Base-by-base conservation (phyloP, 2,329 filamentous ascomycete species). In the Fusarium praegraminearum region DNA sequence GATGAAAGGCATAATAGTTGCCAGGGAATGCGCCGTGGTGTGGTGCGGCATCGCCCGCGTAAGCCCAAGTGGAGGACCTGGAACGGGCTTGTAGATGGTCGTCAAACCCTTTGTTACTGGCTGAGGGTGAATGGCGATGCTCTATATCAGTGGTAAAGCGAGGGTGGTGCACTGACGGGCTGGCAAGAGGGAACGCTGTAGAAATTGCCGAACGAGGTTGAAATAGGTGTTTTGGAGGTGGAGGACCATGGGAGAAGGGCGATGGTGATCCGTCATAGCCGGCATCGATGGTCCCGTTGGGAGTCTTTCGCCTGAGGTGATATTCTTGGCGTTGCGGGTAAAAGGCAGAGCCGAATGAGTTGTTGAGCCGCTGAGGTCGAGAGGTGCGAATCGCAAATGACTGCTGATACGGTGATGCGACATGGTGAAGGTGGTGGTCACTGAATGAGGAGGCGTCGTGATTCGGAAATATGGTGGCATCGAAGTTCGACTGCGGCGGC, bases 261-360 rank as follows among this genome's bases (percentile, higher is more conserved):
- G 90, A 85, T 2, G 90, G 89, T 7, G 92, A 93, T 33, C 92
- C 93, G 84, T 98, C 94, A 76, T 97, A 98, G 13, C 93, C 94
- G 56, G 93, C 93, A 70, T 95, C 91, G 65, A 98, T 87, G 38
- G 94, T 97, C n/a, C 95, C 96, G 76, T 91, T 95, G 7, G 95
- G 96, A 11, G 95, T 98, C 80, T 98, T 98, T 71, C 95, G 89
- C 70, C 95, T 89, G 59, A 98, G 84, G 73, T 93, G 92, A 78
- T 97, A 90, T 78, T 97, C 93, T 56, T 80, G 78, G 57, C 80
- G 78, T 64, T 73, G 64, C 40, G 75, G 61, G 69, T 77, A 73
- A 64, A 65, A 46, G 49, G 60, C 55, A 46, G 52, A 57, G 33
- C 65, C 50, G 47, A 65, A 63, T 41, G 55, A 44, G 36, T 69